phyloP scores from a whole-genome alignment of 2,329 filamentous ascomycete genomes.

The Beauveria brongniartii region DNA sequence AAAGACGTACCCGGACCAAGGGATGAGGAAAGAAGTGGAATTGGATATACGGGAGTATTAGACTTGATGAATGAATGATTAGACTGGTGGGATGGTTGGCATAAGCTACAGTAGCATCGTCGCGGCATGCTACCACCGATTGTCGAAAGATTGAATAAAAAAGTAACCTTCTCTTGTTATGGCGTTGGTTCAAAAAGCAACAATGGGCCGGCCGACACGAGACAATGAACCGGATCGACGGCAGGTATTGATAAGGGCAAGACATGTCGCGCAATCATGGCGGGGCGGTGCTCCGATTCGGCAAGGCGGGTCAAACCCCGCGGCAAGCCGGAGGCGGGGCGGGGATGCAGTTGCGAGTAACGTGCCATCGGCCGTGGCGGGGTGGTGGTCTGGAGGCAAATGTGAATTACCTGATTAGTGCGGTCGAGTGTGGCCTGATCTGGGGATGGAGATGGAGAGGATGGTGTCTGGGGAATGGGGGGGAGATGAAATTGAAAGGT shows the following conservation, averaged over 20 bases:
- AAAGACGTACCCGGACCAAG: no score
- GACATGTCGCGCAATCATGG: neutral
- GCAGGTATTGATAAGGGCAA: neutral
- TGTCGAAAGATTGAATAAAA: neutral
- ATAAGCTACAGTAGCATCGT: no score
- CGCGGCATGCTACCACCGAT: no score
- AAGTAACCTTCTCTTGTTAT: neutral
- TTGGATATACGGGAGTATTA: no score
- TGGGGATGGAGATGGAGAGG: neutral
- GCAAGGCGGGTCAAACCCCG: neutral
- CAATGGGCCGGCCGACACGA: neutral
- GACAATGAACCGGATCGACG: constrained; percentile 9
- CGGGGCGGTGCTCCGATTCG: neutral
- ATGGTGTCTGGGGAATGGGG: neutral
- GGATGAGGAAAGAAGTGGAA: no score
- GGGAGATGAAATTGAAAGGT: no score
- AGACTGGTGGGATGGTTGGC: no score
- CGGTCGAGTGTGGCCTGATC: neutral
- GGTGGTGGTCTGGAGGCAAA: neutral
- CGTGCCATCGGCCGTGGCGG: constrained; percentile 7
- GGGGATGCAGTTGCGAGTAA: neutral
- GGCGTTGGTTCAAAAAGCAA: neutral
- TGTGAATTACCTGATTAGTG: constrained; percentile 1
- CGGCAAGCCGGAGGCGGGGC: neutral
- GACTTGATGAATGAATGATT: no score